Conservation (phyloP, 202 grass and related monocot genomes). For the Setaria viridis region DNA sequence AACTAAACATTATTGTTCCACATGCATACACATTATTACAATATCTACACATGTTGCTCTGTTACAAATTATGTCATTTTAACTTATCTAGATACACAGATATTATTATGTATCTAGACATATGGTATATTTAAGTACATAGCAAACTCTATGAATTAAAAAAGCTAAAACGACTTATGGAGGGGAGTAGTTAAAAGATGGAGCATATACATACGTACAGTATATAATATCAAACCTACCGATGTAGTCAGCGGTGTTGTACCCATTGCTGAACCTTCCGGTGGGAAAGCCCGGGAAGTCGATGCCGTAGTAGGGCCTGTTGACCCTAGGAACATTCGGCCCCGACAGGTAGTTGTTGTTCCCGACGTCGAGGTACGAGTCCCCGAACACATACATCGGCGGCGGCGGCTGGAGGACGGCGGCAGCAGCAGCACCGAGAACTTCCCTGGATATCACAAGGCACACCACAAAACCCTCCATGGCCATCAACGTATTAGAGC, state of each 20-base stretch:
- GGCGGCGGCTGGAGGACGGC: not conserved
- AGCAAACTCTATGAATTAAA: too few species aligned
- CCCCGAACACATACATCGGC: constrained; percentile 52
- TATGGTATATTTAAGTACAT: too few species aligned
- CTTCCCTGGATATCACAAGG: not conserved
- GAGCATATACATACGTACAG: too few species aligned
- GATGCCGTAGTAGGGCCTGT: constrained; percentile 42
- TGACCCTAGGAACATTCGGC: not conserved
- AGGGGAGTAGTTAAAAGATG: too few species aligned
- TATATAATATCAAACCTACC: not conserved
- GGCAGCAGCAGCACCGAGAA: not conserved
- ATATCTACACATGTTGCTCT: not conserved
- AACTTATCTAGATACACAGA: too few species aligned
- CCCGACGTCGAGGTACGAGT: constrained; percentile 52
- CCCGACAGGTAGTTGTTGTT: constrained; percentile 52
- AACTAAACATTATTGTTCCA: not conserved
- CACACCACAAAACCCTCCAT: not conserved
- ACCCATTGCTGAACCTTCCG: constrained; percentile 66
- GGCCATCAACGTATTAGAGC: not conserved
- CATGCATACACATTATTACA: too few species aligned
- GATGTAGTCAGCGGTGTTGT: constrained; percentile 51
- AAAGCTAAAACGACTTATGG: too few species aligned
- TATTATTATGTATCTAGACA: too few species aligned
- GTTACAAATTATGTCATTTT: too few species aligned
- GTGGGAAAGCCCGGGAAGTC: constrained; percentile 45